Evolutionary conservation across 148 eudicot genomes (phyloP).

Genomic region (Cornus kousa): DNA sequence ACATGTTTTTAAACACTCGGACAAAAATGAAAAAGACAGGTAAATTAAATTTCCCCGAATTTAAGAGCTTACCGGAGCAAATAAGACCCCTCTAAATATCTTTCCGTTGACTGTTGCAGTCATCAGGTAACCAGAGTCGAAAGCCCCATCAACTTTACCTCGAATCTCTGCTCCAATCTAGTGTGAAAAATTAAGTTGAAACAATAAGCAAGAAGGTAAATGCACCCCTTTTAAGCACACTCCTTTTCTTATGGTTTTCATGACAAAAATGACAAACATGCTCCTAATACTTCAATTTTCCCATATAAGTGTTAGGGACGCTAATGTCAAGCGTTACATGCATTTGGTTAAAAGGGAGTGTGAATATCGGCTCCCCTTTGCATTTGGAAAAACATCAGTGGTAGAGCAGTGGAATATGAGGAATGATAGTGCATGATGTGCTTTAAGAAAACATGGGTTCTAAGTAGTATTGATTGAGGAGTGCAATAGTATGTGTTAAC

Average conservation of each 20-base stretch:
- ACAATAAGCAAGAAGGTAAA: neutral
- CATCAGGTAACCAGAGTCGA: slow-evolving; percentile 92
- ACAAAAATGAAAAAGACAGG: neutral
- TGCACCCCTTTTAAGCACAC: neutral
- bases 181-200: neutral
- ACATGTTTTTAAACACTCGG: neutral
- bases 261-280: too few species aligned
- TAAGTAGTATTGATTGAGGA: too few species aligned
- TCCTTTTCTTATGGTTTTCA: neutral
- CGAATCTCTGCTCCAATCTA: slow-evolving; percentile 88
- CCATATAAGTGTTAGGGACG: too few species aligned
- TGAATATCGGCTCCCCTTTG: too few species aligned
- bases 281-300: too few species aligned
- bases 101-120: slow-evolving; percentile 82
- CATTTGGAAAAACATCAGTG: too few species aligned
- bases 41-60: neutral
- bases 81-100: slow-evolving; percentile 74
- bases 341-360: too few species aligned
- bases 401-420: too few species aligned
- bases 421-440: too few species aligned
- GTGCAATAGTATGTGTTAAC: too few species aligned
- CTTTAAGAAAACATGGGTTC: too few species aligned
- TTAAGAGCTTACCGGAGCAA: slow-evolving; percentile 56
- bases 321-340: too few species aligned
- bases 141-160: slow-evolving; percentile 85